Evolutionary conservation across 768 basidiomycete species (phyloP), one percentile per base, ranked within the genome.

Genomic region (Naematelia encephala): DNA sequence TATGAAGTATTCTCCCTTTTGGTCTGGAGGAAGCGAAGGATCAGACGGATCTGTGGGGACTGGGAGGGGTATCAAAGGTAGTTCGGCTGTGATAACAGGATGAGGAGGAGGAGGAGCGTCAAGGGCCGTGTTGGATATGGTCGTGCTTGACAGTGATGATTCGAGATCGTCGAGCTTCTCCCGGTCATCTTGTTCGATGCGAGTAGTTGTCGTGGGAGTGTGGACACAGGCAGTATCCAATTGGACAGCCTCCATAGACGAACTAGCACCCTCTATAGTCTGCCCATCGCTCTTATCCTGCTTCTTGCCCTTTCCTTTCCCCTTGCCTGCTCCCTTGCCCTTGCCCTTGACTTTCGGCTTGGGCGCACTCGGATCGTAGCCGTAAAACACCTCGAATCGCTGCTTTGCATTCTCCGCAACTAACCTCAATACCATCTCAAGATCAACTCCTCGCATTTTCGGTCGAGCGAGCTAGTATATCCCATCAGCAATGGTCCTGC

Each of bases 381-480:
- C 76, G 51, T 69, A 77, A 28, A 72, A 60, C 34, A 77, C 57
- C 47, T 70, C 66, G 61, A 76, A 79, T 16, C 78, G 69, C 62
- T 77, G 66, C 60, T 79, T 79, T 22, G 70, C 71, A 57, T 79
- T 79, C 52, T 74, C 70, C 13, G 45, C 64, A 12, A 78, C 75
- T 5, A 80, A 67, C 14, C 74, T 66, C 1, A 72, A 59, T 13
- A 77, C 67, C 57, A 67, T 70, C 2, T 65, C 59, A n/a, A 77
- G 30, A 29, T 86, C 83, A 39, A 91, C 68, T 2, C 80, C 80
- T 54, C 83, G 82, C 48, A 94, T 74, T 66, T 86, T 88, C 0
- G 86, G 86, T 57, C 87, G 81, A 43, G 82, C 81, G 29, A 93
- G 79, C 90, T 92, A 23, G 21, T 23, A 14, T 42, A 4, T 46